Evolutionary conservation across 805 yeast genomes (phyloP).

Genomic region (Yarrowia hollandica): DNA sequence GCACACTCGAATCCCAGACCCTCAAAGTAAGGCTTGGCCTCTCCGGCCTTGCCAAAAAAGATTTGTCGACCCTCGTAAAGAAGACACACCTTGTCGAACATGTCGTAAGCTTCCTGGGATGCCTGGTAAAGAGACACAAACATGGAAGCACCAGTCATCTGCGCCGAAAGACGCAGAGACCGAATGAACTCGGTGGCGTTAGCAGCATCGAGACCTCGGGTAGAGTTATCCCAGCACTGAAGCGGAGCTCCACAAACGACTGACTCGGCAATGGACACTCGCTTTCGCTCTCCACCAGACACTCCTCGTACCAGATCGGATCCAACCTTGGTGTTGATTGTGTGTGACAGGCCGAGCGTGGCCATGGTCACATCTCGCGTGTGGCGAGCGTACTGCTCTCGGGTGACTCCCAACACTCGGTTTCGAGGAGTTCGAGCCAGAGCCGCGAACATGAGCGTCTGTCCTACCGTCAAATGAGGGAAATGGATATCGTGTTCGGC

Average conservation of each 20-base stretch:
- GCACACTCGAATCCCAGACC: constrained; percentile 60
- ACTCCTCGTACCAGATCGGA: constrained; percentile 67
- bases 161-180: constrained; percentile 60
- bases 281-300: constrained; percentile 72
- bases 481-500: constrained; percentile 70
- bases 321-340: constrained; percentile 64
- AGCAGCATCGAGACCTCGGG: constrained; percentile 70
- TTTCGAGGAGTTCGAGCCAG: constrained; percentile 60
- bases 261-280: constrained; percentile 69
- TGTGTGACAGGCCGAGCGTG: constrained; percentile 52
- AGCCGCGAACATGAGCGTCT: constrained; percentile 66
- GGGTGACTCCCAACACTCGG: constrained; percentile 58
- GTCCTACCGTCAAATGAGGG: constrained; percentile 66
- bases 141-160: constrained; percentile 56
- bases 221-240: constrained; percentile 68
- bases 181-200: constrained; percentile 67
- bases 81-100: constrained; percentile 62
- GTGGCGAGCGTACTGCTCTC: constrained; percentile 56
- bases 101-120: constrained; percentile 60
- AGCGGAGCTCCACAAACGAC: constrained; percentile 48
- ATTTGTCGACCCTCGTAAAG: constrained; percentile 63
- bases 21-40: constrained; percentile 52
- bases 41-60: constrained; percentile 55
- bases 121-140: constrained; percentile 69
- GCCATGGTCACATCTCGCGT: constrained; percentile 56